Base-by-base conservation (phyloP, 495 filamentous ascomycete species). In the Neurospora intermedia region DNA sequence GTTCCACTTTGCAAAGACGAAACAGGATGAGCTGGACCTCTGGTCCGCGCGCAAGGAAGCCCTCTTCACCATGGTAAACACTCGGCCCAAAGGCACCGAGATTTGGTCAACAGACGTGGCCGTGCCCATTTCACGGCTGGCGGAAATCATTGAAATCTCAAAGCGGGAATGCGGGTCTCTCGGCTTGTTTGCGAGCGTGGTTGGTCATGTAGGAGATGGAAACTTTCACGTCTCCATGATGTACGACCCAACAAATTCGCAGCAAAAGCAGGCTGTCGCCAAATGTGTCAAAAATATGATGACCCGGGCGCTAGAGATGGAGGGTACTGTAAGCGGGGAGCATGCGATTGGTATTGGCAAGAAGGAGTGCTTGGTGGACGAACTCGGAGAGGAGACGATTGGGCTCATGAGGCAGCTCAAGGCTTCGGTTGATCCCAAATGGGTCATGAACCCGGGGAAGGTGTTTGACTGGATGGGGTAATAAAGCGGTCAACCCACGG, bases 41-140 rank as follows among this genome's bases (percentile, higher is more conserved):
- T 93, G 91, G 91, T 85, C 84, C 11, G 91, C 91, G 20, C 81
- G 91, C 41, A 93, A 92, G 73, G 87, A 91, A 76, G 86, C 87
- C 0, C 79, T 92, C 9, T 93, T 90, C 85, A 86, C 83, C 69
- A 81, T 88, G 78, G 84, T 86, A 3, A 83, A 86, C 70, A 80
- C 78, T 42, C 72, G 78, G 38, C 81, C 82, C 71, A 84, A 87
- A 62, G 87, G 85, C 10, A 82, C 84, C 3, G 85, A 89, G 70
- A 84, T 91, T 38, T 92, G 89, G 88, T 88, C 87, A 16, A 92
- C 91, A 6, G 91, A 93, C 80, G 90, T 91, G 35, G 88, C 90
- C 1, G 91, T 93, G 11, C 91, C 91, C 4, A 79, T 93, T 4
- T 92, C 90, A 23, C 79, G 89, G 48, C 83, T 93, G 42, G 85